These are phyloP conservation scores for Crucibulum laeve DNA, from an alignment of 768 basidiomycete species.

Conservation along the genomic window DNA sequence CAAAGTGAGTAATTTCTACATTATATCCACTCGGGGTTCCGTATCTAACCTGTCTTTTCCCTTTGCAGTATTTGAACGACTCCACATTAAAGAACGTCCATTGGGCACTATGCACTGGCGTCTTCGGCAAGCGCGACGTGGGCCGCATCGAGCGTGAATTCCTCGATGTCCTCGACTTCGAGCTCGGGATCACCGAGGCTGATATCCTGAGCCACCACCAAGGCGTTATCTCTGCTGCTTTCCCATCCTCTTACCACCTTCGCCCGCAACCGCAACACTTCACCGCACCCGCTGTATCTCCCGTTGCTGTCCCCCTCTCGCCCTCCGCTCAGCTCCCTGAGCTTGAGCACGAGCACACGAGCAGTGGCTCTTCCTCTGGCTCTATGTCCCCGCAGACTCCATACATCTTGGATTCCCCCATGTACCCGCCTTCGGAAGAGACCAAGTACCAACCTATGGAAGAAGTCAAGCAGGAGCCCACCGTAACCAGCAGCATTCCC, in stretches of 20 bases:
- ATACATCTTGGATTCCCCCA: constrained; percentile 17
- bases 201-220: constrained; percentile 56
- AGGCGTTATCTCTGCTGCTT: constrained; percentile 24
- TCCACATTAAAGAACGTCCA: constrained; percentile 88
- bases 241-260: constrained; percentile 13
- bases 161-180: constrained; percentile 75
- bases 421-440: constrained; percentile 11
- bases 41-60: constrained; percentile 10
- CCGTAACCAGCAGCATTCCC: constrained; percentile 8
- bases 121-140: constrained; percentile 78
- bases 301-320: constrained; percentile 8
- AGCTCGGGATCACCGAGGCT: constrained; percentile 59
- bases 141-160: constrained; percentile 82
- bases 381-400: constrained; percentile 20
- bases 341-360: constrained; percentile 35
- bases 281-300: constrained; percentile 12
- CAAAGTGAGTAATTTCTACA: constrained; percentile 49
- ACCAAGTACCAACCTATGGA: background rate
- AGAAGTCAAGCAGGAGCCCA: background rate
- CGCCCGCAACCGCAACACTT: constrained; percentile 16
- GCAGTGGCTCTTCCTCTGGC: constrained; percentile 21
- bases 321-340: too few species aligned
- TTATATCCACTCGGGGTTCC: constrained; percentile 5
- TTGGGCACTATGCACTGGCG: constrained; percentile 82
- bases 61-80: constrained; percentile 73